Percentiles rank a stretch among this genome's conserved stretches.
phyloP scores from a whole-genome alignment of 306 rosid genomes.

The peach (Prunus persica) region Prunus_persica_NCBIv2 NC_034009.1:33991501-33992000 shows the following conservation, averaged over 20 bases:
- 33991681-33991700: conserved; percentile 55
- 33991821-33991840: conserved; percentile 25
- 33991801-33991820: conserved; percentile 51
- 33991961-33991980: too few relatives aligned
- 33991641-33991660: conserved; percentile 55
- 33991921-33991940: neutral
- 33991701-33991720: conserved; percentile 70
- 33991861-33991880: neutral
- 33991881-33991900: too few relatives aligned
- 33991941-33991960: neutral
- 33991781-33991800: conserved; percentile 64
- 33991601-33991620: too few relatives aligned
- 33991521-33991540: conserved; percentile 5
- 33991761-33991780: conserved; percentile 40
- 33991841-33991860: conserved; percentile 5
- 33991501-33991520: conserved; percentile 49
- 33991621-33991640: conserved; percentile 62
- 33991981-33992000: too few relatives aligned
- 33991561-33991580: too few relatives aligned
- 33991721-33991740: conserved; percentile 66
- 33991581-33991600: too few relatives aligned
- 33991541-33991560: neutral
- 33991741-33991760: conserved; percentile 54
- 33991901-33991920: neutral
- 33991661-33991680: conserved; percentile 74